Evolutionary conservation across 1,284 basidiomycete genomes (phyloP).

Genomic region (Puccinia coronata): DNA sequence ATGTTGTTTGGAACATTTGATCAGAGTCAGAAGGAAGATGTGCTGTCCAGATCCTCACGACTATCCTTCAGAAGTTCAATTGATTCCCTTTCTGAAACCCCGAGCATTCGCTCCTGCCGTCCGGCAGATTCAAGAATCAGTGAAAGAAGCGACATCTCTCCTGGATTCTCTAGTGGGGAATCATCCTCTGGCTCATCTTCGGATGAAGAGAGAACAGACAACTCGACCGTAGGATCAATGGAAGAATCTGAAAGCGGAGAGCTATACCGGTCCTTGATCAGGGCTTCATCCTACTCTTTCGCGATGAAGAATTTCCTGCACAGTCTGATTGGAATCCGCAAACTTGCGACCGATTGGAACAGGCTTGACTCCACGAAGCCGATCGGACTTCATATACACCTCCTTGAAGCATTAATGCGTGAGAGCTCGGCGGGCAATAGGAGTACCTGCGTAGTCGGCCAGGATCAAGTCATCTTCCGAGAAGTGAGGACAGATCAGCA

Average conservation of each 20-base stretch:
- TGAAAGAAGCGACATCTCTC: not conserved
- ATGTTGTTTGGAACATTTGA: slow-evolving; percentile 15
- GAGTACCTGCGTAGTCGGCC: not conserved
- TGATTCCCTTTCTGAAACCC: slow-evolving; percentile 9
- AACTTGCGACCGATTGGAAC: slow-evolving; percentile 7
- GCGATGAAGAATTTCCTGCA: slow-evolving; percentile 29
- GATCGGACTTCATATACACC: slow-evolving; percentile 57
- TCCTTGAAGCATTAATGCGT: slow-evolving; percentile 55
- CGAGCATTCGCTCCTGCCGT: not conserved
- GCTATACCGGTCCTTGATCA: slow-evolving; percentile 30
- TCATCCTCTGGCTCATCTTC: not conserved
- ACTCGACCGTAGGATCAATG: slow-evolving; percentile 33
- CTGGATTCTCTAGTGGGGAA: not conserved
- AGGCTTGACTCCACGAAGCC: slow-evolving; percentile 17
- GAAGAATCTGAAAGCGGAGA: slow-evolving; percentile 10
- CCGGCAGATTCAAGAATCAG: not conserved
- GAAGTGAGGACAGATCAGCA: slow-evolving; percentile 53
- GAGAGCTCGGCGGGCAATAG: not conserved
- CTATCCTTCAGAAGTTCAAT: slow-evolving; percentile 21
- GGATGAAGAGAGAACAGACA: slow-evolving; percentile 25
- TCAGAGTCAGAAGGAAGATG: not conserved
- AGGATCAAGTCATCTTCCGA: slow-evolving; percentile 47
- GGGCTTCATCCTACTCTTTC: slow-evolving; percentile 36
- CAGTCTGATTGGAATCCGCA: slow-evolving; percentile 5
- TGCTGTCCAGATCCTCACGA: not conserved